Base-by-base conservation (phyloP, 2,329 filamentous ascomycete species). In the Fusarium sp. region DNA sequence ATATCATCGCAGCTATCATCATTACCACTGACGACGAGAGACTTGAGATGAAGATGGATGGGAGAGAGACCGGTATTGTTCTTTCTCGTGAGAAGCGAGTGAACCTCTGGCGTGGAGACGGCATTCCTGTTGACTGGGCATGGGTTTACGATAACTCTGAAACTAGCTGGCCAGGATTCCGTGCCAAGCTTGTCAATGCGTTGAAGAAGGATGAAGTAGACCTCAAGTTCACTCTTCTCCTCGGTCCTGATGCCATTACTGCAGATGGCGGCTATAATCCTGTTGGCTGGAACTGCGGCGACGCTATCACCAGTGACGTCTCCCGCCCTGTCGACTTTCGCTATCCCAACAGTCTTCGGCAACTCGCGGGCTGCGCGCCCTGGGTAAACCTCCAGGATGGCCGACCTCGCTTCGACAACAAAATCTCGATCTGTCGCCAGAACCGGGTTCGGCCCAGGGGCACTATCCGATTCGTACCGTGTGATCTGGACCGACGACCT, bases 1-100 rank as follows among this genome's bases (percentile, higher is more conserved):
- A 79, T 36, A 66, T 83, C 20, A 62, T 79, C 11, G 82, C 74
- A 8, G 81, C 81, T 4, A 74, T 83, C n/a, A 63, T 83, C 22
- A 36, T 82, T 20, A 62, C 73, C 9, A 78, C 76, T 0, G 72
- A 74, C 24, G 81, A 83, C 38, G 47, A 68, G 0, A 64, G 73
- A 22, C 67, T 83, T 0, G 12, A 18, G 3, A 58, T 54, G 26
- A 82, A 82, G 61, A 65, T 75, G 28, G 56, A 45, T 15, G 33
- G 38, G 3, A 70, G 72, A 8, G 33, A 66, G 13, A 47, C 57
- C 8, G 33, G 66, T 0, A 26, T 80, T 12, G 52, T 65, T 2
- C 70, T 82, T 1, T n/a, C 66, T 3, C 66, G 72, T 26, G 41
- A 64, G 17, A 69, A 80, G 42, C 74, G 81, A 28, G 63, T 64